Percentiles rank a stretch among this genome's conserved stretches.
These are phyloP conservation scores for Penicillium palitans DNA, from an alignment of 2,329 filamentous ascomycete species.

Conservation along the genomic window DNA sequence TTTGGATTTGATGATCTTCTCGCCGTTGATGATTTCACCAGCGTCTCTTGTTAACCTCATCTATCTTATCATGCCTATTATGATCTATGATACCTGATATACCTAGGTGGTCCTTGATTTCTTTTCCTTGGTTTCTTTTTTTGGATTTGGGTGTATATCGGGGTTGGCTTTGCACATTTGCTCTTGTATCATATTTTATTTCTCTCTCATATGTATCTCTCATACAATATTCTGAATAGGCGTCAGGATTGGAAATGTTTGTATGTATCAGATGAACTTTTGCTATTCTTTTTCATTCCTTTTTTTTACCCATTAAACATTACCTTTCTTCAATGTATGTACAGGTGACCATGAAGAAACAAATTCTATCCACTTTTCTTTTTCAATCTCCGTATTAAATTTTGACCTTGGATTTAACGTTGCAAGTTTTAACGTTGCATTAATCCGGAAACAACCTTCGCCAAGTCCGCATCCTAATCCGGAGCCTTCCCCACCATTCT, in stretches of 20 bases:
- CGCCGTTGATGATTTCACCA: constrained; percentile 34
- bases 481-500: not conserved
- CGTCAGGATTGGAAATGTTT: not conserved
- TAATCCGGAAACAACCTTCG: not conserved
- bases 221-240: constrained; percentile 1
- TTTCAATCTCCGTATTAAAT: not conserved
- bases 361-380: not conserved
- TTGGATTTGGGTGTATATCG: constrained; percentile 2
- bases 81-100: constrained; percentile 13
- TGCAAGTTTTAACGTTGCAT: not conserved
- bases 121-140: constrained; percentile 10
- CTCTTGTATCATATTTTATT: constrained; percentile 7
- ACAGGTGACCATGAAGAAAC: not conserved
- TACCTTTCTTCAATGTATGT: constrained; percentile 10
- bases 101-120: constrained; percentile 5
- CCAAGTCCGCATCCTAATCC: constrained; percentile 1
- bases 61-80: constrained; percentile 19
- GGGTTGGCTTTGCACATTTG: constrained; percentile 6
- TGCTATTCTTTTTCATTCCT: constrained; percentile 6
- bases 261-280: not conserved
- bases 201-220: not conserved
- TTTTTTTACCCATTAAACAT: not conserved
- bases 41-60: constrained; percentile 25
- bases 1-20: constrained; percentile 37
- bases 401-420: not conserved